Base-by-base conservation (phyloP, 805 yeast genomes). In the Wickerhamiella dianesei region DNA sequence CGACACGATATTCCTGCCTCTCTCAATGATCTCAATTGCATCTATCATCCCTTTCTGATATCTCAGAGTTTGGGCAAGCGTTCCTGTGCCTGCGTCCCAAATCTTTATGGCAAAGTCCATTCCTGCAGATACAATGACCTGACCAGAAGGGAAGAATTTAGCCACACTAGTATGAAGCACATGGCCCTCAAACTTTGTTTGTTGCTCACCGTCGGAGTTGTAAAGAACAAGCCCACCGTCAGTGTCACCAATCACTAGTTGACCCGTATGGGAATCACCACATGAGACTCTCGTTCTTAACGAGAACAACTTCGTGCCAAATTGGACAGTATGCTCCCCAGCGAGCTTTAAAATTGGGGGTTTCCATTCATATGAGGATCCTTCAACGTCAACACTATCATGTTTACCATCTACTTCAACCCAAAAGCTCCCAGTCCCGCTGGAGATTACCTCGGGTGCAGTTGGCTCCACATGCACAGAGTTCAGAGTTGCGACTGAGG, bases 1-100 rank as follows among this genome's bases (percentile, higher is more conserved):
- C 4, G 80, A 71, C 17, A 80, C 51, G 49, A 84, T 65, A 56
- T 82, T 82, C 37, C 89, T 64, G 1, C 94, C 94, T 16, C 74
- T 64, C 0, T 77, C 87, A 17, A 82, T 63, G 50, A 80, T 54
- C 2, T 61, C 69, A 2, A 75, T 50, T 51, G 69, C 80, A 2
- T 75, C 72, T 12, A 80, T 65, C 13, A 69, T 62, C 2, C 61
- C 61, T 21, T 57, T 70, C 50, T 79, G 88, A 3, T 74, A 75
- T 2, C 49, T 48, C 51, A 80, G 69, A 0, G 71, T 65, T 45
- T 87, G 63, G 0, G 77, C 74, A 44, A 69, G 68, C 0, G 69
- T 49, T 0, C 78, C 77, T 46, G 67, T 70, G 0, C 50, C 50
- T 2, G 69, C 57, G 21, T 76, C 71, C 88, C 89, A 82, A 3